Base-by-base conservation (phyloP, 768 basidiomycete species). In the Agrocybe chaxingu region DNA sequence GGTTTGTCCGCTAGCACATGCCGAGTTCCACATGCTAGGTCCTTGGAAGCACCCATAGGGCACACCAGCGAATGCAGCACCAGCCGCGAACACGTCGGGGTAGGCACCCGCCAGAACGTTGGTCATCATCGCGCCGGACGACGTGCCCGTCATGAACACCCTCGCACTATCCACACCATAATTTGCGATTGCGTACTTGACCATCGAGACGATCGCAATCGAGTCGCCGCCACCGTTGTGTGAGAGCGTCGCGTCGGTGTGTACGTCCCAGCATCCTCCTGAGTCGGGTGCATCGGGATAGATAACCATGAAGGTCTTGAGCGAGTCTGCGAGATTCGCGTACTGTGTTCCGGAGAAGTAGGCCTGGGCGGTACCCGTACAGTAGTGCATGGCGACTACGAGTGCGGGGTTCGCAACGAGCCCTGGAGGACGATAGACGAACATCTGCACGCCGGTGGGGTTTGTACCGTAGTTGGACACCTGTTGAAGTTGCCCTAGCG, bases 91-190 rank as follows among this genome's bases (percentile, higher is more conserved):
- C 39, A 83, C 57, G 47, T 82, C 76, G 7, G 80, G 80, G 62
- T 81, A 80, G n/a, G 75, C 71, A 34, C 76, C 80, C 44, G 68
- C 61, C 31, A 81, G 66, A 31, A 81, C 78, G 58, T 76, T 79
- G 45, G 79, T 80, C 80, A 81, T 82, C 81, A 82, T 82, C 2
- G 74, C 75, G 10, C 80, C 80, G 1, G 78, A 80, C 4, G 74
- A 75, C 4, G 73, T 73, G 9, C 80, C 80, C n/a, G 75, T 75
- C 8, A 73, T 74, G 60, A 75, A 82, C 47, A 81, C 79, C 32
- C 71, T 69, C 19, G 56, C 59, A 8, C 76, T 29, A 56, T 80
- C 71, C 42, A 77, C 75, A 31, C 69, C 70, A 57, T 66, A 78
- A 66, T 69, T 77, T 10, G 63, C 42, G 46, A 81, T 72, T 11